phyloP scores from a whole-genome alignment of 352 stramenopile species.

The Phytopythium ostracodes region DNA sequence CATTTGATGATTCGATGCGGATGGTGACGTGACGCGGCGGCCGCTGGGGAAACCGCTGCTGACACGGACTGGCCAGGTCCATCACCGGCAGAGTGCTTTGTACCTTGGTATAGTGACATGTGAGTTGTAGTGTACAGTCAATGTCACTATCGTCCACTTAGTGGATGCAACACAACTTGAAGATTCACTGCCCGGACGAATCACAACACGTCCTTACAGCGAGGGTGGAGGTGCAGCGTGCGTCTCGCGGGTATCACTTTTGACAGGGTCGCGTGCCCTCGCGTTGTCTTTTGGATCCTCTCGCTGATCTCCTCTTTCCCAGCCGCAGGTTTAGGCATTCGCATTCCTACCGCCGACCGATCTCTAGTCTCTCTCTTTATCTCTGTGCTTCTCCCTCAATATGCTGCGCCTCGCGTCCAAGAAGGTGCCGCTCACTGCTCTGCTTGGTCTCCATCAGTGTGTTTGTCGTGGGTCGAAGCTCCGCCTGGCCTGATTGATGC shows the following conservation, averaged over 20 bases:
- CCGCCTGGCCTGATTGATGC: background rate
- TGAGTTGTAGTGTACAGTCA: background rate
- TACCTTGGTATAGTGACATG: background rate
- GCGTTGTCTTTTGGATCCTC: too few relatives aligned
- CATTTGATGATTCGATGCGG: background rate
- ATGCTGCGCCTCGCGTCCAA: constrained; percentile 18
- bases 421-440: constrained; percentile 2
- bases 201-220: background rate
- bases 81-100: constrained; percentile 5
- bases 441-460: too few relatives aligned
- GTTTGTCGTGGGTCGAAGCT: background rate
- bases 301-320: too few relatives aligned
- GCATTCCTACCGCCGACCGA: background rate
- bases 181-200: constrained; percentile 1
- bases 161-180: background rate
- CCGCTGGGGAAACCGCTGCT: background rate
- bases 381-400: background rate
- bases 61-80: background rate
- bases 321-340: background rate
- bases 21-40: background rate
- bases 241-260: background rate
- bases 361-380: background rate
- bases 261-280: background rate
- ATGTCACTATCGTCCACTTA: background rate
- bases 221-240: background rate